Conservation (phyloP, 2,329 filamentous ascomycete species). For the Aspergillus sp. region DNA sequence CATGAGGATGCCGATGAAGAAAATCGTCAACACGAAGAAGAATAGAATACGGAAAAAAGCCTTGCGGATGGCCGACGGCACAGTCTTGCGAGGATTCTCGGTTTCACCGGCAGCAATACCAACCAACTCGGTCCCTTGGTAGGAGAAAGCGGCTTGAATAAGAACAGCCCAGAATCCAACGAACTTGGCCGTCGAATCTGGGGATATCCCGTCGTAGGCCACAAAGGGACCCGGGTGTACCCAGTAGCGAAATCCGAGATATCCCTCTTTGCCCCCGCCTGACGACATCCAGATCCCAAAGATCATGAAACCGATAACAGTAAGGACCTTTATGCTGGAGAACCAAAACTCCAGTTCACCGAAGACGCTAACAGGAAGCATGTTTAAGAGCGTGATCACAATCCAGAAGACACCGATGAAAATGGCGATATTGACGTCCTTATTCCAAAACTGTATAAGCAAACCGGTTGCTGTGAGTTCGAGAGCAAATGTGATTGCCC, state of each 20-base stretch:
- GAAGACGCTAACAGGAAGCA: slow-evolving; percentile 70
- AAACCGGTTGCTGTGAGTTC: slow-evolving; percentile 71
- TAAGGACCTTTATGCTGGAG: slow-evolving; percentile 73
- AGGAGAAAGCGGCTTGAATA: slow-evolving; percentile 42
- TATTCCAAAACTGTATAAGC: slow-evolving; percentile 74
- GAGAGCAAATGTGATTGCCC: slow-evolving; percentile 70
- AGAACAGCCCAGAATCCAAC: slow-evolving; percentile 60
- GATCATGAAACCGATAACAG: slow-evolving; percentile 72
- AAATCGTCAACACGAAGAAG: slow-evolving; percentile 48
- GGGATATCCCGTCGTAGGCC: slow-evolving; percentile 43
- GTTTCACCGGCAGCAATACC: slow-evolving; percentile 78
- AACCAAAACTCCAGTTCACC: slow-evolving; percentile 80
- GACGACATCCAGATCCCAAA: slow-evolving; percentile 73
- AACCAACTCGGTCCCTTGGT: slow-evolving; percentile 68
- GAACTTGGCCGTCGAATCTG: slow-evolving; percentile 54
- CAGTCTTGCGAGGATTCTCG: slow-evolving; percentile 67
- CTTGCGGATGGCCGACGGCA: slow-evolving; percentile 70
- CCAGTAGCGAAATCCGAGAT: slow-evolving; percentile 74
- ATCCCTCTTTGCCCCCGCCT: slow-evolving; percentile 66
- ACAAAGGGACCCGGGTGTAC: slow-evolving; percentile 66
- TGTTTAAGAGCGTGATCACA: slow-evolving; percentile 67
- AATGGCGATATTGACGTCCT: slow-evolving; percentile 63
- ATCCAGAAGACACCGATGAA: slow-evolving; percentile 74
- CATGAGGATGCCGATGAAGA: slow-evolving; percentile 72
- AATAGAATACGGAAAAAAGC: slow-evolving; percentile 74